phyloP scores from a whole-genome alignment of 495 filamentous ascomycete genomes.

The Talaromyces trachyspermus region DNA sequence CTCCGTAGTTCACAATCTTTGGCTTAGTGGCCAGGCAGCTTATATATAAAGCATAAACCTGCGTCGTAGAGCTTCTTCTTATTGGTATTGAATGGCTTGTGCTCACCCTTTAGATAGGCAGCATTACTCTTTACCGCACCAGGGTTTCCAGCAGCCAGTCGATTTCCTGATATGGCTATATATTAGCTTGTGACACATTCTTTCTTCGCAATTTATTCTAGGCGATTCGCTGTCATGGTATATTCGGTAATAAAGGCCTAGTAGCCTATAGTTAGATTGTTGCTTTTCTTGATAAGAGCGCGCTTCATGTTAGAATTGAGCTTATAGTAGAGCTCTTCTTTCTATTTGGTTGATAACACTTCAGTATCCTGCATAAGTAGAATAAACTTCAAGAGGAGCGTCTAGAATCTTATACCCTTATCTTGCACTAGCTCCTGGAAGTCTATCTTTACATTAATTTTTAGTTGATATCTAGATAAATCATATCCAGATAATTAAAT shows the following conservation, averaged over 20 bases:
- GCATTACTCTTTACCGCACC: too few relatives aligned
- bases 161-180: neutral
- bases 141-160: neutral
- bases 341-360: constrained; percentile 1
- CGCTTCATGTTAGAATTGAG: neutral
- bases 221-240: too few relatives aligned
- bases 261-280: neutral
- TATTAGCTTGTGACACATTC: neutral
- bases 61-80: too few relatives aligned
- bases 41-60: too few relatives aligned
- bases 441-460: neutral
- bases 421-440: neutral
- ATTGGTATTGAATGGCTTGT: too few relatives aligned
- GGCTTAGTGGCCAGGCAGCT: too few relatives aligned
- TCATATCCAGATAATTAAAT: neutral
- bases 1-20: neutral
- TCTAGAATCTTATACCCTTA: neutral
- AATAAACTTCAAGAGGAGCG: constrained; percentile 8
- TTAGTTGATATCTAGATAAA: neutral
- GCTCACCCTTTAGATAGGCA: too few relatives aligned
- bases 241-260: too few relatives aligned
- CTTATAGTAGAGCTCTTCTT: constrained; percentile 2
- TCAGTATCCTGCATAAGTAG: constrained; percentile 2
- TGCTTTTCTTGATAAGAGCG: neutral
- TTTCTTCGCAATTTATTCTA: too few relatives aligned